Conservation (phyloP, 2,329 filamentous ascomycete genomes). For the Rhytidhysteron rufulum region DNA sequence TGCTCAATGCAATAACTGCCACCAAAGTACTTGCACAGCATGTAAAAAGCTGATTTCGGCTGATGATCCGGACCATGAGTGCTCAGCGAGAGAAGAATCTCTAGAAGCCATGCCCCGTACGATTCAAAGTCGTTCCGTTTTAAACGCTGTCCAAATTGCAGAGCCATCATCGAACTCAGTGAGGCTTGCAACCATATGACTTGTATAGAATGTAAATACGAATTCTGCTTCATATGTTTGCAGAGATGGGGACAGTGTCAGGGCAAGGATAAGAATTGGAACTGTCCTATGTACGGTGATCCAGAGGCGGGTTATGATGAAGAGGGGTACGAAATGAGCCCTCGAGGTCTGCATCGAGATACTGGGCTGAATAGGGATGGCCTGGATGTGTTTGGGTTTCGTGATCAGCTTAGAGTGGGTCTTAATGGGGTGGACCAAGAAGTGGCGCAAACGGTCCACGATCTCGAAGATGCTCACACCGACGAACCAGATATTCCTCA, state of each 20-base stretch:
- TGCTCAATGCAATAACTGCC: background rate
- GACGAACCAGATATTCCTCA: too few relatives aligned
- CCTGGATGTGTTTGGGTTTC: background rate
- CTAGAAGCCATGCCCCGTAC: too few relatives aligned
- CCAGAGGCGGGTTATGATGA: background rate
- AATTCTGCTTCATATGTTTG: background rate
- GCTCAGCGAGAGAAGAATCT: too few relatives aligned
- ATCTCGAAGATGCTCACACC: too few relatives aligned
- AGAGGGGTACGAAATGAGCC: background rate
- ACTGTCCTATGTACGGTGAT: background rate
- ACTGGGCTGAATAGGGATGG: background rate
- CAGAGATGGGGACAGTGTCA: background rate
- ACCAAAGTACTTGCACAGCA: background rate
- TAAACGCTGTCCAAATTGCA: background rate
- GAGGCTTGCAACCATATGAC: background rate
- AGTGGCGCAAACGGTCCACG: too few relatives aligned
- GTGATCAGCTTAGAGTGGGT: too few relatives aligned
- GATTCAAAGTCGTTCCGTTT: too few relatives aligned
- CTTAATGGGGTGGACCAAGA: too few relatives aligned
- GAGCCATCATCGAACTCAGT: background rate
- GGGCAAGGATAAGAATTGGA: background rate
- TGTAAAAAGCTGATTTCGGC: background rate
- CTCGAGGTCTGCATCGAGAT: background rate
- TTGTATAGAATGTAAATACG: background rate
- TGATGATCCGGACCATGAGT: too few relatives aligned